These are phyloP conservation scores for Myxozyma neotropica DNA, from an alignment of 805 yeast species.

Conservation along the genomic window DNA sequence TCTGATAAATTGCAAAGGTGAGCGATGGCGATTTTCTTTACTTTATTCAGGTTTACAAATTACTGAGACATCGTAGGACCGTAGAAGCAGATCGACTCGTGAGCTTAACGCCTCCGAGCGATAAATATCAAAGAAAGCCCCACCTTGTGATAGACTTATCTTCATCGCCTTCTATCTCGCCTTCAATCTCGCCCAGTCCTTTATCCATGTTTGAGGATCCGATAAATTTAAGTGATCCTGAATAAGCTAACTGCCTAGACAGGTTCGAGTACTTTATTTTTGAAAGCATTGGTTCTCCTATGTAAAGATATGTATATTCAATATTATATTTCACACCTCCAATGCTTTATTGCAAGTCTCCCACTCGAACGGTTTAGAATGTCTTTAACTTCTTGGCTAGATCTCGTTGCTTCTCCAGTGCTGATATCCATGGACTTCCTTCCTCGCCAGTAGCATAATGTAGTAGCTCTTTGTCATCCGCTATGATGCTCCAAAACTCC, in stretches of 20 bases:
- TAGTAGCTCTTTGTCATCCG: constrained; percentile 8
- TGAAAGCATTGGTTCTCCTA: no score
- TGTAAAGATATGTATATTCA: no score
- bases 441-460: constrained; percentile 13
- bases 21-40: no score
- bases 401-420: constrained; percentile 35
- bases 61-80: no score
- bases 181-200: neutral
- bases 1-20: no score
- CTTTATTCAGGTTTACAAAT: no score
- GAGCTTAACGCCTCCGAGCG: neutral
- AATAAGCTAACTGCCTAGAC: neutral
- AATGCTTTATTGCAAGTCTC: no score
- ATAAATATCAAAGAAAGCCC: neutral
- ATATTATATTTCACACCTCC: no score
- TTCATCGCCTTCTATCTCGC: neutral
- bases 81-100: neutral
- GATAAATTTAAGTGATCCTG: constrained; percentile 1
- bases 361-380: constrained; percentile 1
- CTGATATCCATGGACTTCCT: constrained; percentile 33
- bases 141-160: neutral
- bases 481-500: constrained; percentile 57
- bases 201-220: neutral
- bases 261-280: no score
- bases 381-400: constrained; percentile 31